A percentile compares a stretch with the other conserved stretches of the same genome.
Conservation (phyloP, 2,329 filamentous ascomycete genomes). For the Fusarium cyanostomum region DNA sequence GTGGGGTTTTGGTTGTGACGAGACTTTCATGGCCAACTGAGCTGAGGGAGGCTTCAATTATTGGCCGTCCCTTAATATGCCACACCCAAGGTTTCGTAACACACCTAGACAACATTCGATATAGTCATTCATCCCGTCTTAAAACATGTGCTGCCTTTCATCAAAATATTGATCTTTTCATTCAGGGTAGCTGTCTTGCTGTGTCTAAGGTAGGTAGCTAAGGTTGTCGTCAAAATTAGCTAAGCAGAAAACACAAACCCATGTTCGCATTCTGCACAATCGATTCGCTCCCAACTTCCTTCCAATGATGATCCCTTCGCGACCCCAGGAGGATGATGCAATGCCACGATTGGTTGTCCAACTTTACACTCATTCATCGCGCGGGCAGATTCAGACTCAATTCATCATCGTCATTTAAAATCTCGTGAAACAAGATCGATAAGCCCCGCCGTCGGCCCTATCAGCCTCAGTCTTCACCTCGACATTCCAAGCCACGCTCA, state of each 20-base stretch:
- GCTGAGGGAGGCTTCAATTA: too few species aligned
- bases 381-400: slow-evolving; percentile 16
- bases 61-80: too few species aligned
- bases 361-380: slow-evolving; percentile 25
- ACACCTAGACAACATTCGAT: too few species aligned
- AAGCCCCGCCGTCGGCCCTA: slow-evolving; percentile 7
- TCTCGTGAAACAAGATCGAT: slow-evolving; percentile 12
- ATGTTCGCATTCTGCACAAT: slow-evolving; percentile 13
- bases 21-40: too few species aligned
- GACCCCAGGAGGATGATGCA: slow-evolving; percentile 40
- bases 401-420: slow-evolving; percentile 28
- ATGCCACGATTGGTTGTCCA: slow-evolving; percentile 40
- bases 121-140: too few species aligned
- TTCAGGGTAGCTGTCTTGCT: slow-evolving; percentile 15
- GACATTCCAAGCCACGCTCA: slow-evolving; percentile 8
- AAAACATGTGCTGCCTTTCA: not conserved
- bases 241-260: slow-evolving; percentile 17
- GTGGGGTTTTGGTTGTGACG: too few species aligned
- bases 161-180: not conserved
- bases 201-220: not conserved
- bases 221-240: slow-evolving; percentile 26
- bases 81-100: too few species aligned
- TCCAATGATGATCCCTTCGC: slow-evolving; percentile 38
- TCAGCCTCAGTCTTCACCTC: slow-evolving; percentile 14
- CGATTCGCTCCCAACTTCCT: slow-evolving; percentile 34